Evolutionary conservation across 2,329 filamentous ascomycete genomes (phyloP), one percentile per base, ranked within the genome.

Genomic region (Colletotrichum sublineola): DNA sequence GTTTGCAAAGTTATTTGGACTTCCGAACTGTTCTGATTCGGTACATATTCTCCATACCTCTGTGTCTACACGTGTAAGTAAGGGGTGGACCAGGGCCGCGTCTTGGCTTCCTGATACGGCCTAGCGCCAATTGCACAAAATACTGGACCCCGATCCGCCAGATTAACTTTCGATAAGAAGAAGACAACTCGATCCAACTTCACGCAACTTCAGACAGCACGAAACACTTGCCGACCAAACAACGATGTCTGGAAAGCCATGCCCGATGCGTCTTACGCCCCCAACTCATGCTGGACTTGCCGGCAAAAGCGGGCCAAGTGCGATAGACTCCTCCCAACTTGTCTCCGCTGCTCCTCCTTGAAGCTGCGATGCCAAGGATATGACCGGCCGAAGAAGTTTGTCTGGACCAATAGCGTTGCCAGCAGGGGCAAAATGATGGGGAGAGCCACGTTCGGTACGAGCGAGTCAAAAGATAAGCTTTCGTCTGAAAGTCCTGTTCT

Each of bases 231-330:
- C 18, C 38, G 36, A 20, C 31, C 46, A 61, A 15, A 9, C 63
- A 62, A 67, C n/a, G 4, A 71, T 71, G 68, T 62, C 42, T 52
- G n/a, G 50, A 42, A 12, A 44, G 50, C 57, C 68, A 71, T 71
- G 68, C 57, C 66, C 42, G 29, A 71, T 46, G 68, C 40, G 53
- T 68, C 60, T 31, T 53, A 44, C 57, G 68, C 68, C 36, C 53
- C 68, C 57, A 68, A 68, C 20, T 71, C 68, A 20, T 71, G 68
- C 68, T 60, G 56, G 46, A 71, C 64, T 7, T 71, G 68, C 50
- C 68, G 68, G 18, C 57, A 71, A 36, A 71, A 71, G 57, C 68
- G 68, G 64, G 64, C 60, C 63, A 71, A 63, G 42, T 71, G 68
- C 50, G 68, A 71, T 50, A 71, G 64, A n/a, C 68, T 53, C 15